Base-by-base conservation (phyloP, 2,329 filamentous ascomycete genomes). In the Nannizziopsis arthrosporioides region DNA sequence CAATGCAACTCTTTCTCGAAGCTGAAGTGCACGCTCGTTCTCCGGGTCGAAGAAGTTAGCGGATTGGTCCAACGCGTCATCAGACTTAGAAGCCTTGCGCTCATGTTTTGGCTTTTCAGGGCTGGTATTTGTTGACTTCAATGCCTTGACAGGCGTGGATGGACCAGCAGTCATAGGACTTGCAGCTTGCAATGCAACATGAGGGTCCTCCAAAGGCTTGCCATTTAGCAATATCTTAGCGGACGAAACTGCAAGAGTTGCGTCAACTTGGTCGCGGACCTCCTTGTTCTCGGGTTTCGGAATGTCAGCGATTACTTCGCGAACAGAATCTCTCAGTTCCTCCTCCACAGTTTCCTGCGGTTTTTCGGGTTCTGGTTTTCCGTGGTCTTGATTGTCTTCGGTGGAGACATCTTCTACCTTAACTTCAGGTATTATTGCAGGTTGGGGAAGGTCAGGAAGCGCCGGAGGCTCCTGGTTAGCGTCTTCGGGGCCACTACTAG, bases 11-110 rank as follows among this genome's bases (percentile, higher is more conserved):
- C 94, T 85, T 62, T 98, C 90, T 55, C 92, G 80, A 27, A 96
- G 73, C 55, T 83, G 82, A 44, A 88, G 78, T 0, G 90, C 92
- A 51, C 78, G 78, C 57, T 82, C 76, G 61, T 98, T 98, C 49
- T 81, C 77, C 0, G 92, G 92, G 54, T 98, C 88, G 61, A 98
- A 98, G 67, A 98, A 98, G 51, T 77, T 80, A 42, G 92, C 89
- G 6, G 85, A 89, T 66, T 98, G 90, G 55, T 96, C 89, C 65
- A 88, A 82, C 10, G 69, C 27, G 12, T 49, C 37, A 39, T 56
- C 57, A 47, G n/a, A 17, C 22, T 2, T 17, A 2, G 9, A 27
- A 34, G 19, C 63, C 60, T 10, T 47, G 36, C 18, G 11, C 15
- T 38, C 40, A 30, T 17, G 40, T 15, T n/a, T 7, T 3, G 7